Base-by-base conservation (phyloP, 202 grass and related monocot species). In the Panicum hallii region DNA sequence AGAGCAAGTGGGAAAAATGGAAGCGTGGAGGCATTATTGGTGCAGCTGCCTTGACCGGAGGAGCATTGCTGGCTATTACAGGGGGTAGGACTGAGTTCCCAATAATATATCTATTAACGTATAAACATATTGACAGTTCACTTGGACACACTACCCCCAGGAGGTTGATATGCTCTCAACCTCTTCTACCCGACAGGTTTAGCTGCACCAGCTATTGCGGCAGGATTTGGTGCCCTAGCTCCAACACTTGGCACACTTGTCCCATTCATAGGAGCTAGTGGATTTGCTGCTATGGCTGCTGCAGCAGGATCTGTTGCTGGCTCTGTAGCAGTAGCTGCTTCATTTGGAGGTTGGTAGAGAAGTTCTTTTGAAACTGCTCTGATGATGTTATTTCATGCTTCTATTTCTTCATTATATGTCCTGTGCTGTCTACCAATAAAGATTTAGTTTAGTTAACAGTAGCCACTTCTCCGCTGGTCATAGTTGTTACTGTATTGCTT, bases 131-230 rank as follows among this genome's bases (percentile, higher is more conserved):
- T 70, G 5, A 72, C n/a, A 84, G 28, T 83, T 77, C 36, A 46
- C 9, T 76, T 70, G 52, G 17, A 40, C 43, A 71, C 19, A 40
- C 26, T 52, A 81, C 11, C 41, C 40, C 41, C 23, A 43, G 52
- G 54, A 66, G 26, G n/a, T 62, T 84, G 23, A 84, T 87, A 83
- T 56, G 32, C 72, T 57, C 50, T 75, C 32, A 1, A 36, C 62
- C 62, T 75, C 84, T 81, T 87, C 20, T 75, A 71, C 17, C 47
- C 26, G 43, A 60, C 58, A 97, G 97, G 97, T 81, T 94, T 99
- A 70, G 97, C 97, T 93, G 93, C 97, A 74, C 93, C 97, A 91
- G 97, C 97, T 80, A 97, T 99, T 79, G 97, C 97, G 80, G 93
- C 93, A 53, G 97, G 97, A 41, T 94, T 99, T 78, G 65, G 82